phyloP scores from a whole-genome alignment of 192 early-diverging fungal species.

The Spizellomyces punctatus region DNA sequence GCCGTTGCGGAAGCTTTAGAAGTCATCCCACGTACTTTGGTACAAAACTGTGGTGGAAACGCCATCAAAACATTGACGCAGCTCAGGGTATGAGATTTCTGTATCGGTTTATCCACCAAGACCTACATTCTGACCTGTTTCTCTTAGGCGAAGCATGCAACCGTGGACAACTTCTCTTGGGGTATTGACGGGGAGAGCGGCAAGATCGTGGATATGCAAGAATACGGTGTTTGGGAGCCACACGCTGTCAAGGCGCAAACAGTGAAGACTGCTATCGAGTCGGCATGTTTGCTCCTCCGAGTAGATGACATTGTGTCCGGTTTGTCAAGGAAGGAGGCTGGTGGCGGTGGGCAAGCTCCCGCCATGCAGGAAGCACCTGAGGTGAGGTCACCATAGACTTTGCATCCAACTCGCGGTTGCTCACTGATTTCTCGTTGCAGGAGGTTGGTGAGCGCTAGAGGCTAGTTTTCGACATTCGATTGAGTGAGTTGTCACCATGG shows the following conservation, averaged over 20 bases:
- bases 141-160: slow-evolving; percentile 83
- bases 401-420: neutral
- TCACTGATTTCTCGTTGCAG: too few relatives aligned
- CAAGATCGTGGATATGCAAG: slow-evolving; percentile 92
- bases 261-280: slow-evolving; percentile 98
- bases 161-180: slow-evolving; percentile 77
- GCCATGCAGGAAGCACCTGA: neutral
- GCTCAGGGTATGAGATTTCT: slow-evolving; percentile 56
- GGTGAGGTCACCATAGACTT: neutral
- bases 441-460: too few relatives aligned
- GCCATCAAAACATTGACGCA: slow-evolving; percentile 96
- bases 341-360: slow-evolving; percentile 15
- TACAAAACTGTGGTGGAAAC: slow-evolving; percentile 99
- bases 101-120: neutral
- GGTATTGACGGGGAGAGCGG: slow-evolving; percentile 95
- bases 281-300: slow-evolving; percentile 53
- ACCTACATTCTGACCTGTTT: neutral
- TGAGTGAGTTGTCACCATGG: too few relatives aligned
- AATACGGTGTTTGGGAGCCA: slow-evolving; percentile 99
- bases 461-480: too few relatives aligned
- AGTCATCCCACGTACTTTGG: slow-evolving; percentile 96
- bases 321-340: slow-evolving; percentile 58
- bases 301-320: slow-evolving; percentile 99
- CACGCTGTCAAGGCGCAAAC: slow-evolving; percentile 99
- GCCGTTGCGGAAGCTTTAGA: slow-evolving; percentile 94